Base-by-base conservation (phyloP, 2,329 filamentous ascomycete species). In the Hymenoscyphus scutula region DNA sequence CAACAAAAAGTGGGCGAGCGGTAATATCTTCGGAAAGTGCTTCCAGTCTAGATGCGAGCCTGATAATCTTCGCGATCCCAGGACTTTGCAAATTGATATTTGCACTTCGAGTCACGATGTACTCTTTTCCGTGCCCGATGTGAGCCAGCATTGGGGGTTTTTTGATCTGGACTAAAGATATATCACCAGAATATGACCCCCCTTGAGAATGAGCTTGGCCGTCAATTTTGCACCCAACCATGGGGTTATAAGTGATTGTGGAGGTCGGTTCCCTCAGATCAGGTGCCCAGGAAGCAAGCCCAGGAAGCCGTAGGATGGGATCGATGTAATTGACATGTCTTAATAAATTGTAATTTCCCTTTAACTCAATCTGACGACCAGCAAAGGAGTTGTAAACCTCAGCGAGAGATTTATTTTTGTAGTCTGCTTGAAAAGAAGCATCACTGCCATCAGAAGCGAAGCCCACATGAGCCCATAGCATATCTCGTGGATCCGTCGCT, bases 381-480 rank as follows among this genome's bases (percentile, higher is more conserved):
- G 41, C 41, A 17, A 48, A 48, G n/a, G 41, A 48, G 19, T 48
- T 48, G 15, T 48, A 48, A 48, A 23, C 19, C 41, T 48, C 41
- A 17, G 41, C 41, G 7, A 48, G 41, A 48, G 41, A 48, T 48
- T 48, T 48, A 17, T 23, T 54, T 27, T 54, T 54, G 32, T 56
- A 56, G 32, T 56, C 54, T 32, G 32, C 54, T 56, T 56, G 54
- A 32, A 56, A 56, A 38, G 54, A 15, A 23, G n/a, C 19, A 32
- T 37, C 29, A 25, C 15, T 32, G 11, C 34, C 29, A 19, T 54
- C 30, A 30, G 23, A 41, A 27, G 54, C 58, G 11, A 60, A 32
- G 1, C 32, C 58, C 15, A 60, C 30, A n/a, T 60, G 58, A 5
- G 48, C 58, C 17, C 17, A 60, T 37, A 60, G 27, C 30, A 60